Conservation (phyloP, 2,329 filamentous ascomycete genomes). For the Sporothrix globosa region DNA sequence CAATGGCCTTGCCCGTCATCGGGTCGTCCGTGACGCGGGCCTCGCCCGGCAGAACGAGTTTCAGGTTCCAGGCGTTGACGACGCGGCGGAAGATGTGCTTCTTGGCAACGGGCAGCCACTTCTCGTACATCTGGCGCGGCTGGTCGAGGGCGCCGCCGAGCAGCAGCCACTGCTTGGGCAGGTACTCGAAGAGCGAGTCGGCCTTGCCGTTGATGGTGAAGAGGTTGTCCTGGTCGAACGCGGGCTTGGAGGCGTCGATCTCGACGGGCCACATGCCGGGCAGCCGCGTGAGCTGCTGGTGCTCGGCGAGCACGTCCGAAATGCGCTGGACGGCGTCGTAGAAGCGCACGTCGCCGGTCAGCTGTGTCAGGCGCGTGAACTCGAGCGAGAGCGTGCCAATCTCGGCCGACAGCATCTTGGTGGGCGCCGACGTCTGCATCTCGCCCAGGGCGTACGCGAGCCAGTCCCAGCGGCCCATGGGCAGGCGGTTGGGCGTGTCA, state of each 20-base stretch:
- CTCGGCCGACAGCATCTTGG: constrained; percentile 50
- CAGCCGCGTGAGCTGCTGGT: constrained; percentile 58
- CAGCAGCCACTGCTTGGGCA: constrained; percentile 67
- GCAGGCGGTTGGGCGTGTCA: constrained; percentile 70
- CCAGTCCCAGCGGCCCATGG: constrained; percentile 62
- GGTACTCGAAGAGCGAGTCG: constrained; percentile 66
- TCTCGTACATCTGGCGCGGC: constrained; percentile 41
- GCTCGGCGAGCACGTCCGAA: constrained; percentile 56
- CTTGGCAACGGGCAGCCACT: constrained; percentile 44
- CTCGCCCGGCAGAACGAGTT: constrained; percentile 56
- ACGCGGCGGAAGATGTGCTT: constrained; percentile 48
- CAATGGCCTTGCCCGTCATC: constrained; percentile 37
- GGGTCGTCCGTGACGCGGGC: constrained; percentile 41
- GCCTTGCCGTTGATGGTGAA: constrained; percentile 61
- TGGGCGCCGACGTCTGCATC: constrained; percentile 50
- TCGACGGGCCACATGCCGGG: constrained; percentile 66
- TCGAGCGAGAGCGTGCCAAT: constrained; percentile 64
- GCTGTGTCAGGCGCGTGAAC: constrained; percentile 65
- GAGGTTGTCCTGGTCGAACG: constrained; percentile 58
- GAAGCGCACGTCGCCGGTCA: constrained; percentile 62
- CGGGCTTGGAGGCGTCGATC: constrained; percentile 57
- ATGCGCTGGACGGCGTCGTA: constrained; percentile 66
- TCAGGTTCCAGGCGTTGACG: constrained; percentile 44
- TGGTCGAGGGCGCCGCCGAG: constrained; percentile 62
- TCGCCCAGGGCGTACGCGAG: constrained; percentile 49